A percentile compares a stretch with the other conserved stretches of the same genome.
These are phyloP conservation scores for Trametes hirsuta DNA, from an alignment of 1,284 basidiomycete genomes.

Conservation along the genomic window DNA sequence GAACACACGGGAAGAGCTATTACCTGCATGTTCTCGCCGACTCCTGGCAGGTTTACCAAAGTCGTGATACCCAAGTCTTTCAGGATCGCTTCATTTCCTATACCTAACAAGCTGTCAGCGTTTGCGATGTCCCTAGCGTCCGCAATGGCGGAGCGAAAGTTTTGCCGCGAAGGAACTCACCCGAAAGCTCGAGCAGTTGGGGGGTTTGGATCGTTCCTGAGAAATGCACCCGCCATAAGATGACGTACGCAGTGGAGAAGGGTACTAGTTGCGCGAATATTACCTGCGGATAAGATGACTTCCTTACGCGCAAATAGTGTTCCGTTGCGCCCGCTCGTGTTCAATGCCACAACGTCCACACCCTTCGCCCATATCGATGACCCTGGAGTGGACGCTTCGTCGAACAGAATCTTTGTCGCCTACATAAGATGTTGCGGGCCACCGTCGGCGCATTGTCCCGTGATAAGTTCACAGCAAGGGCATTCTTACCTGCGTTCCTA, in stretches of 20 bases:
- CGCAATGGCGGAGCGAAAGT: too few relatives aligned
- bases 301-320: conserved; percentile 29
- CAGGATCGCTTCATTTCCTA: conserved; percentile 22
- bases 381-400: not conserved
- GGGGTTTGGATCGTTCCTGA: conserved; percentile 29
- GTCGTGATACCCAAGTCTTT: conserved; percentile 12
- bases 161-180: not conserved
- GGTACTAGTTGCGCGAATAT: not conserved
- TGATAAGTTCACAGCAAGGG: not conserved
- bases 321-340: conserved; percentile 7
- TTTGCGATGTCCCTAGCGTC: not conserved
- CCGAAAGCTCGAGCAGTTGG: conserved; percentile 33
- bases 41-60: conserved; percentile 22
- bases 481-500: conserved; percentile 13
- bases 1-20: not conserved
- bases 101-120: not conserved
- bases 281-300: conserved; percentile 31
- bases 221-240: too few relatives aligned
- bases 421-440: not conserved
- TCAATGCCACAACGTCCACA: conserved; percentile 23
- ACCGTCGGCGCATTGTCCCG: too few relatives aligned
- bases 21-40: conserved; percentile 21
- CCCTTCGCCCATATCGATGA: conserved; percentile 54
- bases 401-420: not conserved
- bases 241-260: not conserved